Base-by-base conservation (phyloP, 2,329 filamentous ascomycete species). In the Pestalotiopsis sp. region DNA sequence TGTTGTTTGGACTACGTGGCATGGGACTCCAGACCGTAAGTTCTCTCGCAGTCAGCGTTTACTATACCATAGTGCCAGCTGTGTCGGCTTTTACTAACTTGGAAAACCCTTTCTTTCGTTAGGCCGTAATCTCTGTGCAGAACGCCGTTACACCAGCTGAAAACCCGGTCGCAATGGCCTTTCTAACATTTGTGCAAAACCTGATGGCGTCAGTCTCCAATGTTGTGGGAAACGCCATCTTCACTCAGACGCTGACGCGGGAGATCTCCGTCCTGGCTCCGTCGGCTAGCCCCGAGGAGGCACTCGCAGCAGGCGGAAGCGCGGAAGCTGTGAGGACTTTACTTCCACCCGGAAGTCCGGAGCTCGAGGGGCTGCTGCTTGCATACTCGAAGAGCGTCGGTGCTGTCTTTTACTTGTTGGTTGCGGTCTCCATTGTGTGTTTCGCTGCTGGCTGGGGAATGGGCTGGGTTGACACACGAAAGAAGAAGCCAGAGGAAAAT, bases 141-240 rank as follows among this genome's bases (percentile, higher is more conserved):
- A 75, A 76, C 60, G 70, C 72, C 6, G 68, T 78, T 6, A 69
- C 72, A 2, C 69, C 71, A 1, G 61, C 69, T 14, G 71, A 77
- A 65, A 73, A 73, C 40, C 71, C 76, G 7, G 38, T 75, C 9
- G 75, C 73, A 13, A 68, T 75, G 14, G 73, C 75, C 20, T 73
- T 77, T 65, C 63, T 77, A 3, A 71, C 77, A 4, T 78, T 78
- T 61, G 72, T 69, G 63, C 73, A 77, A 66, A 78, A 75, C 41
- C 72, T 76, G 60, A 67, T 68, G 11, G 65, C 70, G 20, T 73
- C 77, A 0, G 69, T 77, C 27, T 75, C 75, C 41, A 67, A 75
- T 31, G 75, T 78, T 13, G 73, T 76, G 11, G 74, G 67, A 25
- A 76, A 76, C 27, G 74, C 73, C 49, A 72, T 77, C 58, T 78